Evolutionary conservation across 768 basidiomycete species (phyloP).

Genomic region (Cystobasidiopsis lactophilus): DNA sequence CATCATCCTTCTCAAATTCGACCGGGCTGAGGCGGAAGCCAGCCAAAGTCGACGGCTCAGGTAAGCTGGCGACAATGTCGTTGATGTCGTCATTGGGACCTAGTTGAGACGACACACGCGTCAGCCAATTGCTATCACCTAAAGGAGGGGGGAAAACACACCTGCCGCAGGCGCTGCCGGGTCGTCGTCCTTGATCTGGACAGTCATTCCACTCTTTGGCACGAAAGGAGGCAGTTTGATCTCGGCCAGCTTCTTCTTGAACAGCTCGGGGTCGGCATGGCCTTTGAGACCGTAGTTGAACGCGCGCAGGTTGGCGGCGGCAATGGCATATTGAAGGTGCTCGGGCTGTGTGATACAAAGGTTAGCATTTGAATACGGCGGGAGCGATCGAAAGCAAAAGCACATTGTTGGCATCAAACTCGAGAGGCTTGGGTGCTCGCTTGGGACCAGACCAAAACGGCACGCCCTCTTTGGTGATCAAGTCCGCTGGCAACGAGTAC

Average conservation of each 20-base stretch:
- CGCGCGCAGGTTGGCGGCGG: slow-evolving; percentile 87
- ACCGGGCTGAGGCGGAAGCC: slow-evolving; percentile 91
- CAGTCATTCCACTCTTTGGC: slow-evolving; percentile 75
- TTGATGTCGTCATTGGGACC: slow-evolving; percentile 33
- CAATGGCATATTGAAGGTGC: slow-evolving; percentile 70
- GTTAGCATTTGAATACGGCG: slow-evolving; percentile 1
- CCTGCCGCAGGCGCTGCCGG: slow-evolving; percentile 32
- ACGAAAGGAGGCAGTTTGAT: slow-evolving; percentile 76
- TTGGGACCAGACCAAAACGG: slow-evolving; percentile 99
- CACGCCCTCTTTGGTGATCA: slow-evolving; percentile 62
- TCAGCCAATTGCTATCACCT: slow-evolving; percentile 8
- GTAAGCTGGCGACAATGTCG: slow-evolving; percentile 45
- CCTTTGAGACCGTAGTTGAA: slow-evolving; percentile 95
- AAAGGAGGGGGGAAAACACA: slow-evolving; percentile 20
- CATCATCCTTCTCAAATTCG: slow-evolving; percentile 98
- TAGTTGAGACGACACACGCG: background rate
- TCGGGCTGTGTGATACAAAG: slow-evolving; percentile 34
- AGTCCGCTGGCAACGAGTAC: slow-evolving; percentile 85
- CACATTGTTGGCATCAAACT: slow-evolving; percentile 70
- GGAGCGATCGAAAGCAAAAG: slow-evolving; percentile 21
- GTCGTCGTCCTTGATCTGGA: slow-evolving; percentile 87
- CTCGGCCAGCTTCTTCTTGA: slow-evolving; percentile 61
- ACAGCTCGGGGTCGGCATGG: slow-evolving; percentile 50
- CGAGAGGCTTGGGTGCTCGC: slow-evolving; percentile 74
- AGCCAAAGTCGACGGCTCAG: slow-evolving; percentile 69